phyloP scores from a whole-genome alignment of 2,329 filamentous ascomycete genomes.

The Colletotrichum coccodes region DNA sequence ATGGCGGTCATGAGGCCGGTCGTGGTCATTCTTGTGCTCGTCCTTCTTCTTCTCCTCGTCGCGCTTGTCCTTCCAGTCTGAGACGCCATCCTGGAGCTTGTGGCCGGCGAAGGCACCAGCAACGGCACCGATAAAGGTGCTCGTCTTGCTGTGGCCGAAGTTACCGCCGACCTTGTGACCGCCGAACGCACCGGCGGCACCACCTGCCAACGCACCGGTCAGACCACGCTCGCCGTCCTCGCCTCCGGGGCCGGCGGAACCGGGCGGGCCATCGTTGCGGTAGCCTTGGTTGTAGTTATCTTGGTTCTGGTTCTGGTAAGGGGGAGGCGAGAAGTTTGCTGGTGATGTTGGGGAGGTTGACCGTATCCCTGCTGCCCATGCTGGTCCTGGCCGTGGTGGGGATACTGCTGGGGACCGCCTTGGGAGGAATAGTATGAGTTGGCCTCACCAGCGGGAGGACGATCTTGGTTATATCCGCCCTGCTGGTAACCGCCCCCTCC shows the following conservation, averaged over 20 bases:
- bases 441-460: conserved; percentile 17
- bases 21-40: conserved; percentile 34
- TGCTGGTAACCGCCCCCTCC: conserved; percentile 7
- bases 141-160: conserved; percentile 48
- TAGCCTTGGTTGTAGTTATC: conserved; percentile 20
- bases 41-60: conserved; percentile 51
- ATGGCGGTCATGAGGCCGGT: conserved; percentile 3
- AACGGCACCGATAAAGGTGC: conserved; percentile 50
- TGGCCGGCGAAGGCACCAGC: conserved; percentile 53
- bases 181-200: conserved; percentile 51
- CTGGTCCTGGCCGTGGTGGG: not conserved
- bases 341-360: conserved; percentile 25
- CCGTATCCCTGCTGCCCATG: conserved; percentile 24
- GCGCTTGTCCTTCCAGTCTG: conserved; percentile 50
- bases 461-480: conserved; percentile 9
- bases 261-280: conserved; percentile 24
- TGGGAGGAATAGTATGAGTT: conserved; percentile 23
- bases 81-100: conserved; percentile 51
- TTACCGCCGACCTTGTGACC: conserved; percentile 52
- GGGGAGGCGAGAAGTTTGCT: conserved; percentile 22
- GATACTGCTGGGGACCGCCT: not conserved
- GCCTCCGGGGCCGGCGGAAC: conserved; percentile 35
- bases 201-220: conserved; percentile 51
- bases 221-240: conserved; percentile 52
- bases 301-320: conserved; percentile 24